phyloP scores from a whole-genome alignment of 2,329 filamentous ascomycete species.

The Anthostomella pinea region DNA sequence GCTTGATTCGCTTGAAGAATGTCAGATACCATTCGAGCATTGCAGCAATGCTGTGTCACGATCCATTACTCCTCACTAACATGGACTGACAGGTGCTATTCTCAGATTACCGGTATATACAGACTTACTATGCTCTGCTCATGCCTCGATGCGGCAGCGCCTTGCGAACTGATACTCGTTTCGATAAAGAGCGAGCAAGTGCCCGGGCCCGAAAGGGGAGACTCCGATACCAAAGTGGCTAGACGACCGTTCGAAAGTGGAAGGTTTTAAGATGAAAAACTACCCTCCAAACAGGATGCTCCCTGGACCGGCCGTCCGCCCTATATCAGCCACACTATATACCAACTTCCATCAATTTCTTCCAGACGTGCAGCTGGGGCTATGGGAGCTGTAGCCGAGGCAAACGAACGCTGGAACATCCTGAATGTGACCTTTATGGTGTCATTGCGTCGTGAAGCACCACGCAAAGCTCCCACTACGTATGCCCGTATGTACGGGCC shows the following conservation, averaged over 20 bases:
- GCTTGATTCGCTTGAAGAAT: too few relatives aligned
- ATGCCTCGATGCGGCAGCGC: too few relatives aligned
- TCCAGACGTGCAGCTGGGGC: neutral
- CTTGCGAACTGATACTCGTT: too few relatives aligned
- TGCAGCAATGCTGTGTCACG: too few relatives aligned
- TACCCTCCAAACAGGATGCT: slow-evolving; percentile 5
- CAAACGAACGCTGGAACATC: neutral
- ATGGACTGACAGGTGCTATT: too few relatives aligned
- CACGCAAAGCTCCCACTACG: too few relatives aligned
- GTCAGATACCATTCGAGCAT: too few relatives aligned
- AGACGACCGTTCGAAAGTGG: slow-evolving; percentile 1
- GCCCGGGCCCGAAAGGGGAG: neutral
- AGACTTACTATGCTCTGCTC: too few relatives aligned
- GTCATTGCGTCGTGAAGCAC: neutral
- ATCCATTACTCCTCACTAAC: too few relatives aligned
- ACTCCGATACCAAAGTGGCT: slow-evolving; percentile 1
- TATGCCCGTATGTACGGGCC: neutral
- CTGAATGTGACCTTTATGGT: neutral
- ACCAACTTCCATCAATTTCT: too few relatives aligned
- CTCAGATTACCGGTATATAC: too few relatives aligned
- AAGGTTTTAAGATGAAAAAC: slow-evolving; percentile 2
- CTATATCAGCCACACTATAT: slow-evolving; percentile 17
- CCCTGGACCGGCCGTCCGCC: slow-evolving; percentile 5
- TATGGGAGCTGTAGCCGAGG: neutral
- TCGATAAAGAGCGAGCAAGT: too few relatives aligned